phyloP scores from a whole-genome alignment of 2,329 filamentous ascomycete species.

The Colletotrichum euphorbiae region DNA sequence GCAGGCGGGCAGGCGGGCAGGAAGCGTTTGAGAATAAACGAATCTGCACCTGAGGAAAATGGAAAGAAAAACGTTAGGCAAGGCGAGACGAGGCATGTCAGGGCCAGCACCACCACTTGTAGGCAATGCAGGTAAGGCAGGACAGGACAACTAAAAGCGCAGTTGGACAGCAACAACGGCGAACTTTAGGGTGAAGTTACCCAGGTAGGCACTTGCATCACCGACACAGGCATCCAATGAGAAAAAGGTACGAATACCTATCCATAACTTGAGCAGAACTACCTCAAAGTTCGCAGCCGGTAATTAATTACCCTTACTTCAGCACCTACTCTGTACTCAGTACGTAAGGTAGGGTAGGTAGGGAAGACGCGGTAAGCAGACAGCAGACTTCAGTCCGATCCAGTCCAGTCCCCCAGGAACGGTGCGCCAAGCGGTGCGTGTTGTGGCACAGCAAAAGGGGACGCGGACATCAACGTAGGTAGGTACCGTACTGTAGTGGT shows the following conservation, averaged over 20 bases:
- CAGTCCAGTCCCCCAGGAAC: conserved; percentile 1
- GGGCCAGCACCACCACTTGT: not conserved
- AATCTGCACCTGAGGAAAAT: not conserved
- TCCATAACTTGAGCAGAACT: no score
- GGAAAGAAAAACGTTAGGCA: conserved; percentile 8
- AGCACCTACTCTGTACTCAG: no score
- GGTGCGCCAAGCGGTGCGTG: conserved; percentile 28
- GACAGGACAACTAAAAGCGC: no score
- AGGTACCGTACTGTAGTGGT: no score
- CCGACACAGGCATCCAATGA: no score
- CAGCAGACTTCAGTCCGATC: not conserved
- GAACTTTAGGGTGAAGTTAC: no score
- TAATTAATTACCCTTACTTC: no score
- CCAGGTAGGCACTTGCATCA: no score
- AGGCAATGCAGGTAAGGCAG: not conserved
- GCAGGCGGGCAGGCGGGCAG: not conserved
- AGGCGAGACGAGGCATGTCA: not conserved
- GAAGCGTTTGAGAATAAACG: not conserved
- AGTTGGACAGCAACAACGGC: no score
- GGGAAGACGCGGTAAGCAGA: not conserved
- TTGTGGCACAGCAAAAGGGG: conserved; percentile 26
- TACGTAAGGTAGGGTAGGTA: not conserved
- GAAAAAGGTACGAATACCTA: no score
- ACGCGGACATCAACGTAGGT: not conserved
- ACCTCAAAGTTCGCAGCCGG: no score